Base-by-base conservation (phyloP, 2,329 filamentous ascomycete genomes). In the Paecilomyces niveus region DNA sequence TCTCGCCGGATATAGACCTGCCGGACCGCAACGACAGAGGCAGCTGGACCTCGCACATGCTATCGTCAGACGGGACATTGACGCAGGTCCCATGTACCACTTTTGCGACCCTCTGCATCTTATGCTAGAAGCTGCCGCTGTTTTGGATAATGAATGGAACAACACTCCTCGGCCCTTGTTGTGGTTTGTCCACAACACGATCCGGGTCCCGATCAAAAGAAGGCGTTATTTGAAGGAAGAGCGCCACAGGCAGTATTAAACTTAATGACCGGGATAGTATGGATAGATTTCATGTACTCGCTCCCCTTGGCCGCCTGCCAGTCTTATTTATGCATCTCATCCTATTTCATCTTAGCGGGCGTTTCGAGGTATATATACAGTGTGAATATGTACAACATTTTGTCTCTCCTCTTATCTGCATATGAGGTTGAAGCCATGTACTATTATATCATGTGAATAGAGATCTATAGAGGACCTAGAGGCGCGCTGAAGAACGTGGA, bases 41-140 rank as follows among this genome's bases (percentile, higher is more conserved):
- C 71, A 72, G 55, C 54, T 64, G 5, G 58, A 58, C 1, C 54
- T 75, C 21, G 72, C 68, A 15, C 60, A 61, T 13, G 61, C 56
- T 29, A 57, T 74, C 33, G 54, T 72, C 26, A 51, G 64, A 1
- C 68, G 64, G 50, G 74, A 77, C 58, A 64, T 72, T 3, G 54
- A 64, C 3, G 55, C 64, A 3, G 69, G 64, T 2, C 55, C 60
- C 5, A 59, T 54, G 49, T 71, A 67, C 45, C 39, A 55, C 10
- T 68, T 72, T 24, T 49, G 54, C 2, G 54, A 62, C 22, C 59
- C 67, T 15, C 58, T 77, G 13, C 35, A 55, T 3, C 58, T 68
- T 21, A 74, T 75, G 71, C 61, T 78, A 33, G 66, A 72, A 54
- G 68, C 72, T 8, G 75, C 75, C 8, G 59, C 62, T 13, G 59